Base-by-base conservation (phyloP, 495 filamentous ascomycete species). In the Lentithecium fluviatile region DNA sequence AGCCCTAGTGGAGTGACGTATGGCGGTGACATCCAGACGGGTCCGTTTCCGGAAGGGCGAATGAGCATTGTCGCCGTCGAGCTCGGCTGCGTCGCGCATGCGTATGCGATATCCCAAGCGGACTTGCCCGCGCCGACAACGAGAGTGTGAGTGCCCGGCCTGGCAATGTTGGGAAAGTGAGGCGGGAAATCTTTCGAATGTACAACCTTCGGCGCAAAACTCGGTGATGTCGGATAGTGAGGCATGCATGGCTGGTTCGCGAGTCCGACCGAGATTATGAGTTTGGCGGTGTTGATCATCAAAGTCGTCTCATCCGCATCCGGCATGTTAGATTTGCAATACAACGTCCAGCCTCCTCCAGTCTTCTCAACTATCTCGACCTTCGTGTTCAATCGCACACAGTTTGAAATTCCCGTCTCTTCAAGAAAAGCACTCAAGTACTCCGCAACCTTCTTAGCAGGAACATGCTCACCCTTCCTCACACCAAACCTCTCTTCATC, bases 61-160 rank as follows among this genome's bases (percentile, higher is more conserved):
- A 96, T 91, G 34, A 95, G 75, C 89, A 85, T 90, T 60, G 62
- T 65, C 1, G 89, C 79, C 45, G 85, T 78, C 2, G 86, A 87
- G 1, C 77, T 74, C 1, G 52, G 29, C 8, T 51, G 23, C 0
- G 80, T 77, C 0, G 83, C 85, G 66, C 83, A 87, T 3, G 80
- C 76, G 65, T 92, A 91, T 0, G 83, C 89, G 2, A 82, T 83
- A 76, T 95, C 90, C 78, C 82, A 91, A 0, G 81, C 88, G 1
- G 86, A 88, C 70, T 95, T 95, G 1, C 81, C 84, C 12, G 79
- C 84, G 15, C 90, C 90, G 50, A 90, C 79, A 38, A 66, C 25
- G 52, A 66, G 57, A 20, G 52, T 62, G 52, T 62, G 63, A 1
- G 34, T 52, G 15, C 34, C 13, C 7, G 58, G 57, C 49, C 40